Conservation (phyloP, 768 basidiomycete genomes). For the Vararia minispora region DNA sequence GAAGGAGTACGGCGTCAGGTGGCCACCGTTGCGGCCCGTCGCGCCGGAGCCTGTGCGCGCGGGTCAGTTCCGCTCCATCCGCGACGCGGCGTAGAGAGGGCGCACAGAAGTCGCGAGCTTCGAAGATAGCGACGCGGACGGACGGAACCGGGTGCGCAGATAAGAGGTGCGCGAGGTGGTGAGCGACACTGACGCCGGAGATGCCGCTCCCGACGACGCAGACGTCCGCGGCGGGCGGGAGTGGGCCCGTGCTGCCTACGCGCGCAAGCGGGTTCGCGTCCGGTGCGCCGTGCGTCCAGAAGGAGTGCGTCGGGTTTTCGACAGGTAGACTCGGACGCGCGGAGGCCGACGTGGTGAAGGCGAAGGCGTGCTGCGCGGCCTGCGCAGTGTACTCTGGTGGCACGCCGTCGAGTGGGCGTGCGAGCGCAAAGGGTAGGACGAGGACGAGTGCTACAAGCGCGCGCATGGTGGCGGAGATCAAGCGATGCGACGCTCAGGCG, state of each 20-base stretch:
- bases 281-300: slow-evolving; percentile 51
- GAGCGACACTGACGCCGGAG: slow-evolving; percentile 64
- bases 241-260: slow-evolving; percentile 49
- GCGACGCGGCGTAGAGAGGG: slow-evolving; percentile 8
- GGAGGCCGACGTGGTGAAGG: no score
- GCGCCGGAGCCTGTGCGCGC: no score
- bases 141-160: slow-evolving; percentile 5
- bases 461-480: no score
- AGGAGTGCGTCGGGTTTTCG: slow-evolving; percentile 54
- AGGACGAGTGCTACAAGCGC: no score
- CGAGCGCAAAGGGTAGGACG: no score
- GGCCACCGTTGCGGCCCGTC: slow-evolving; percentile 76
- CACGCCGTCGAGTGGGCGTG: no score
- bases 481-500: no score
- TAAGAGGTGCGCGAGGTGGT: slow-evolving; percentile 43
- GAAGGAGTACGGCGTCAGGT: slow-evolving; percentile 46
- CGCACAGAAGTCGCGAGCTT: slow-evolving; percentile 83
- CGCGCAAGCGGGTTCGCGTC: slow-evolving; percentile 56
- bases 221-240: slow-evolving; percentile 56
- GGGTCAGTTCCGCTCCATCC: slow-evolving; percentile 3
- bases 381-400: no score
- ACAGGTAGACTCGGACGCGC: no score
- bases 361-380: no score
- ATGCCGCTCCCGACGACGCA: slow-evolving; percentile 77
- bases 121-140: slow-evolving; percentile 54